Conservation (phyloP, 73 alveolate species). For the Paramecium biaurelia region DNA sequence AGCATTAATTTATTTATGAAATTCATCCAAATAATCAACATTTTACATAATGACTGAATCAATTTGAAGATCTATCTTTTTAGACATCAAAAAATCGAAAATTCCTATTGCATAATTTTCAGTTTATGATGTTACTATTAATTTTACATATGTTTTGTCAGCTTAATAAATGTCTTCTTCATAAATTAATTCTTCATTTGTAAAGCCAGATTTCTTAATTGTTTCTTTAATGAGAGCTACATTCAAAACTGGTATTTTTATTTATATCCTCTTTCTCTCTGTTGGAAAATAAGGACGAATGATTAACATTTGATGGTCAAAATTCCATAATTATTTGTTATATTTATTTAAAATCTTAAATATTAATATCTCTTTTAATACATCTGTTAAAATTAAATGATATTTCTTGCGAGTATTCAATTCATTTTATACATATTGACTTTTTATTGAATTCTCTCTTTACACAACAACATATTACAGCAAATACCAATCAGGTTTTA, state of each 20-base stretch:
- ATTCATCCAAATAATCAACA: conserved; percentile 48
- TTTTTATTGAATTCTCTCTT: conserved; percentile 46
- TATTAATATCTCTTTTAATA: not conserved
- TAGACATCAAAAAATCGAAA: not conserved
- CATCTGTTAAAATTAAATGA: conserved; percentile 29
- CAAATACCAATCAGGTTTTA: not conserved
- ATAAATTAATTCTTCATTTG: not conserved
- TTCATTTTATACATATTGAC: conserved; percentile 44
- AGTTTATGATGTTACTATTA: not conserved
- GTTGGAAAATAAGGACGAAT: conserved; percentile 33
- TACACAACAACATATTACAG: conserved; percentile 28
- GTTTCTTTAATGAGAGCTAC: not conserved
- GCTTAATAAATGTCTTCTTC: conserved; percentile 20
- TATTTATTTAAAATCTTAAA: not conserved
- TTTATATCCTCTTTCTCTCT: conserved; percentile 21
- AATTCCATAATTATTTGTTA: not conserved
- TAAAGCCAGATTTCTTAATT: not conserved
- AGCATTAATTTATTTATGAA: not conserved
- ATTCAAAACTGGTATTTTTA: not conserved
- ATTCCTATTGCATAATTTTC: not conserved
- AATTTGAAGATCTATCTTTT: not conserved
- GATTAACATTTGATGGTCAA: not conserved
- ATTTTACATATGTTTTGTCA: not conserved
- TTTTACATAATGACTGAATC: conserved; percentile 9
- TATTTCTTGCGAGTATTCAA: conserved; percentile 3